A percentile compares a stretch with the other conserved stretches of the same genome.
phyloP scores from a whole-genome alignment of 1,284 basidiomycete species.

The Boletus albobrunnescens region DNA sequence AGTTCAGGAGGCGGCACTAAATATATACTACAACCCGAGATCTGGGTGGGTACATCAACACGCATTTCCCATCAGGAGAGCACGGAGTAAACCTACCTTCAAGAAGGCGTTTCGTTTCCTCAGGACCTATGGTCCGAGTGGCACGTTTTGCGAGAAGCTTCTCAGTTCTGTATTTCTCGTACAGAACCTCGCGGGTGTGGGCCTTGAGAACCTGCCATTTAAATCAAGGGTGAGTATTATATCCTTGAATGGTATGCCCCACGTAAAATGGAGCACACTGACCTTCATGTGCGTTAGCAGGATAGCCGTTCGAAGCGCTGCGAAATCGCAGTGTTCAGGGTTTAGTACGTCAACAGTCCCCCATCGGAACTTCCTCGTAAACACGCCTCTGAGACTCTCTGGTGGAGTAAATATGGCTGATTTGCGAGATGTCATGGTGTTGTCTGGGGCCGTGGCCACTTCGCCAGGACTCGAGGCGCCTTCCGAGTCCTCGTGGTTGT shows the following conservation, averaged over 20 bases:
- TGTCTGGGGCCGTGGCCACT: conserved; percentile 23
- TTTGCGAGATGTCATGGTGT: conserved; percentile 30
- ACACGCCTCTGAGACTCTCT: conserved; percentile 64
- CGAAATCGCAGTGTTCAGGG: conserved; percentile 79
- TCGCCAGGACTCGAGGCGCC: conserved; percentile 15
- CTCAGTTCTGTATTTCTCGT: conserved; percentile 80
- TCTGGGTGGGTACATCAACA: conserved; percentile 33
- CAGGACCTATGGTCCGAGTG: conserved; percentile 69
- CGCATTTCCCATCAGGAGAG: conserved; percentile 19
- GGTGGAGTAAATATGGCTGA: conserved; percentile 51
- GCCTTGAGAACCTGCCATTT: conserved; percentile 67
- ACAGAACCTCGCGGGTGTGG: conserved; percentile 76
- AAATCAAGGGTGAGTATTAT: conserved; percentile 12
- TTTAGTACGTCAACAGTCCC: conserved; percentile 79
- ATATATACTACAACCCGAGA: conserved; percentile 36
- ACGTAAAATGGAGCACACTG: conserved; percentile 25
- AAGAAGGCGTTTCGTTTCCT: conserved; percentile 63
- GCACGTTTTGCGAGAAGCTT: conserved; percentile 78
- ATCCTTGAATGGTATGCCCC: conserved; percentile 12
- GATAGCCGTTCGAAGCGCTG: conserved; percentile 73
- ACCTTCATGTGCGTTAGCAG: conserved; percentile 79
- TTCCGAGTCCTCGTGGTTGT: conserved; percentile 17
- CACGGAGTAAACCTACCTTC: conserved; percentile 49
- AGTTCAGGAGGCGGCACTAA: conserved; percentile 16
- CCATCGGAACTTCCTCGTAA: conserved; percentile 75